phyloP scores from a whole-genome alignment of 768 basidiomycete species.

The Tricholoma matsutake region DNA sequence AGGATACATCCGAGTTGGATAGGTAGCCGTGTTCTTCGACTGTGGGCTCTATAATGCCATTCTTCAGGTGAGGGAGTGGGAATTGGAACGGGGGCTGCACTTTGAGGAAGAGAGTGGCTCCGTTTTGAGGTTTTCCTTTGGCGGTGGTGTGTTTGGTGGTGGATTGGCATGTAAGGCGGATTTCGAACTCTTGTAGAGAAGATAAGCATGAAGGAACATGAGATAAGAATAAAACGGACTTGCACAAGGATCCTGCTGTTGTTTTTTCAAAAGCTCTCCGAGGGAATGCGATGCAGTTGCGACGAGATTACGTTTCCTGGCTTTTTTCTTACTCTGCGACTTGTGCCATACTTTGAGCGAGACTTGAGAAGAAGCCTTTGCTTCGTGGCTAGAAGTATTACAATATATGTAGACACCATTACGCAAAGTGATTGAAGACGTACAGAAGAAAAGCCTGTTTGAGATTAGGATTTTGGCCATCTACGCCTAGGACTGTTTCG shows the following conservation, averaged over 20 bases:
- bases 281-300: slow-evolving; percentile 50
- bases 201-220: no score
- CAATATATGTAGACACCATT: neutral
- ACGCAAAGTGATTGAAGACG: slow-evolving; percentile 20
- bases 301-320: slow-evolving; percentile 52
- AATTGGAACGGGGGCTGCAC: no score
- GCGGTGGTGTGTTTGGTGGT: no score
- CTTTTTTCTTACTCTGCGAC: slow-evolving; percentile 61
- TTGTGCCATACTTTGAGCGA: slow-evolving; percentile 57
- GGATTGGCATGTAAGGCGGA: slow-evolving; percentile 43
- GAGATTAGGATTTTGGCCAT: slow-evolving; percentile 70
- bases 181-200: slow-evolving; percentile 43
- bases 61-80: no score
- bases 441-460: slow-evolving; percentile 54
- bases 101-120: no score
- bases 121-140: no score
- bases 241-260: slow-evolving; percentile 33
- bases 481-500: slow-evolving; percentile 59
- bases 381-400: slow-evolving; percentile 35
- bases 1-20: neutral
- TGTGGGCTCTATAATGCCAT: neutral
- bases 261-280: slow-evolving; percentile 49
- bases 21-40: neutral
- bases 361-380: slow-evolving; percentile 36
- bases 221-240: slow-evolving; percentile 34